A percentile compares a stretch with the other conserved stretches of the same genome.
These are phyloP conservation scores for Zanthoxylum bungeanum DNA, from an alignment of 345 rosid genomes.

Conservation along the genomic window DNA sequence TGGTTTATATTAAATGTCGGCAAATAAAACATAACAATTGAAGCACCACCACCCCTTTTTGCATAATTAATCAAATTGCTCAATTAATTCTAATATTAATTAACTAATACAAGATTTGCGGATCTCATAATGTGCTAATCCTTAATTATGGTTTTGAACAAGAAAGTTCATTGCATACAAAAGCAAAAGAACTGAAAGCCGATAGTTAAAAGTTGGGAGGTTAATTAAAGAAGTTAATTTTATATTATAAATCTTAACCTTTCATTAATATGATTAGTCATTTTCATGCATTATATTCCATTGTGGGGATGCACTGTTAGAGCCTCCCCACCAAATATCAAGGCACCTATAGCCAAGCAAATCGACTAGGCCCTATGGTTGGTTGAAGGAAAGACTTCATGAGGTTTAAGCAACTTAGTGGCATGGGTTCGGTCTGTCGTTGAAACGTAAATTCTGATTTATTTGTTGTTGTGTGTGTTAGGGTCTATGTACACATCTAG, in stretches of 20 bases:
- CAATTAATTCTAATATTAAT: neutral
- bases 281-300: neutral
- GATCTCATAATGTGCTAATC: neutral
- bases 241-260: neutral
- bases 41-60: neutral
- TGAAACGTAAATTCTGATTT: too few species aligned
- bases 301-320: too few species aligned
- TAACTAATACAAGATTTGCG: neutral
- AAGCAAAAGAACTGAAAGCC: too few species aligned
- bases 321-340: neutral
- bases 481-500: too few species aligned
- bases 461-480: too few species aligned
- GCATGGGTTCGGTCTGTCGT: too few species aligned
- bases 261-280: neutral
- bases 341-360: too few species aligned
- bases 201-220: neutral
- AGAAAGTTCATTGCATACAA: too few species aligned
- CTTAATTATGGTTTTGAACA: too few species aligned
- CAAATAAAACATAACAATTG: neutral
- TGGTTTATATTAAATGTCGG: constrained; percentile 6
- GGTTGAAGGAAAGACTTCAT: too few species aligned
- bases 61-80: neutral
- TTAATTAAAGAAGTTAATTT: neutral
- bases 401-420: too few species aligned
- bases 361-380: too few species aligned